Percentiles rank a stretch among this genome's conserved stretches.
These are phyloP conservation scores for Botryotinia convoluta DNA, from an alignment of 2,329 filamentous ascomycete species.

Conservation along the genomic window DNA sequence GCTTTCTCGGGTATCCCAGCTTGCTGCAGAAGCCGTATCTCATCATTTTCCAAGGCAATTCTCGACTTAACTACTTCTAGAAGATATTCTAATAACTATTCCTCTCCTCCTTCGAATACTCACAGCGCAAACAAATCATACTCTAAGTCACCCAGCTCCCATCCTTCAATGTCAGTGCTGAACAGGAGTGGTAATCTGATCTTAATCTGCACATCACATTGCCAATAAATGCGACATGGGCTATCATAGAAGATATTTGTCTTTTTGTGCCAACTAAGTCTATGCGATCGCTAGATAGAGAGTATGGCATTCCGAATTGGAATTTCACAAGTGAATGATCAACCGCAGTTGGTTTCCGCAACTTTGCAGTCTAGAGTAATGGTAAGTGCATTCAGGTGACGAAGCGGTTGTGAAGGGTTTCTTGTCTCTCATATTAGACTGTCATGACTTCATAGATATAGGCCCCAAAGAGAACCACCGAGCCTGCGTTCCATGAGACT, in stretches of 20 bases:
- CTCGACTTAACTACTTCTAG: neutral
- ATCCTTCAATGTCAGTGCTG: neutral
- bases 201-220: neutral
- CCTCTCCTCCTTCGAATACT: neutral
- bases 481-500: neutral
- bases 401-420: too few relatives aligned
- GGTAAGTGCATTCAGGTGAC: too few relatives aligned
- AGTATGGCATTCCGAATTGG: too few relatives aligned
- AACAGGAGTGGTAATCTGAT: neutral
- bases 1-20: neutral
- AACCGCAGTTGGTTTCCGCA: too few relatives aligned
- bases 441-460: too few relatives aligned
- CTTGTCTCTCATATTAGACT: too few relatives aligned
- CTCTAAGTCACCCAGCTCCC: neutral
- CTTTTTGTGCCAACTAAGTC: neutral
- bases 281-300: too few relatives aligned
- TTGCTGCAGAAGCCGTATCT: neutral
- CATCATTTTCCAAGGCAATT: neutral
- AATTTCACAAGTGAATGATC: too few relatives aligned
- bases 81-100: neutral
- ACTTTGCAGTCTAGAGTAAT: too few relatives aligned
- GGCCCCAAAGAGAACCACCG: neutral
- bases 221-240: neutral
- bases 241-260: neutral
- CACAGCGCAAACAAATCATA: neutral